Conservation (phyloP, 768 basidiomycete species). For the Coprinellus micaceus region DNA sequence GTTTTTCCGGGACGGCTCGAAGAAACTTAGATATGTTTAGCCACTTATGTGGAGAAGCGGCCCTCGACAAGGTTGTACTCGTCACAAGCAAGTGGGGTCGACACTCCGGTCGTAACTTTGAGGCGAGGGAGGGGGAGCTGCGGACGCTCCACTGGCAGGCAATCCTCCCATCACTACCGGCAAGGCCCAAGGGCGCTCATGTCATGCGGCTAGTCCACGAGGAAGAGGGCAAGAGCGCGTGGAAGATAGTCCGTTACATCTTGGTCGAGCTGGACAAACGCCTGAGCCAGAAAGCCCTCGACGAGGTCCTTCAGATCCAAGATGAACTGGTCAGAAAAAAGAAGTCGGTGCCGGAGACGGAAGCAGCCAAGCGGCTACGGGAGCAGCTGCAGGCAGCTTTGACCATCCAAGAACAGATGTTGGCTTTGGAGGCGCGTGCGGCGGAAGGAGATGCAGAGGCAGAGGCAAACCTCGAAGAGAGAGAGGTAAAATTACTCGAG, state of each 20-base stretch:
- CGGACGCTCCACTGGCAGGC: background rate
- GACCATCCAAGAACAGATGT: background rate
- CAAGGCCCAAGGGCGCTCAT: background rate
- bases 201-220: background rate
- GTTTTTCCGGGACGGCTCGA: conserved; percentile 23
- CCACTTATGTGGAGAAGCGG: conserved; percentile 18
- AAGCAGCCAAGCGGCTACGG: background rate
- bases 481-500: background rate
- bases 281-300: background rate
- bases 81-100: conserved; percentile 32
- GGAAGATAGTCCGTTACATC: background rate
- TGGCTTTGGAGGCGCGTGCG: background rate
- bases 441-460: background rate
- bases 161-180: background rate
- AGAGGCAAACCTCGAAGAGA: background rate
- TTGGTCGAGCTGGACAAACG: background rate
- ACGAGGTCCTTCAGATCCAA: background rate
- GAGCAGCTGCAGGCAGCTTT: background rate
- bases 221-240: background rate
- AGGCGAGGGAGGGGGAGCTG: background rate
- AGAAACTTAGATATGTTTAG: conserved; percentile 27
- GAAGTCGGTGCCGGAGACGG: background rate
- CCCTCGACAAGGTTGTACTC: conserved; percentile 23
- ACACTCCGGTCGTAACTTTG: conserved; percentile 3
- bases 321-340: background rate